Conservation (phyloP, 202 grass and related monocot species). For the Zoysia matrella region DNA sequence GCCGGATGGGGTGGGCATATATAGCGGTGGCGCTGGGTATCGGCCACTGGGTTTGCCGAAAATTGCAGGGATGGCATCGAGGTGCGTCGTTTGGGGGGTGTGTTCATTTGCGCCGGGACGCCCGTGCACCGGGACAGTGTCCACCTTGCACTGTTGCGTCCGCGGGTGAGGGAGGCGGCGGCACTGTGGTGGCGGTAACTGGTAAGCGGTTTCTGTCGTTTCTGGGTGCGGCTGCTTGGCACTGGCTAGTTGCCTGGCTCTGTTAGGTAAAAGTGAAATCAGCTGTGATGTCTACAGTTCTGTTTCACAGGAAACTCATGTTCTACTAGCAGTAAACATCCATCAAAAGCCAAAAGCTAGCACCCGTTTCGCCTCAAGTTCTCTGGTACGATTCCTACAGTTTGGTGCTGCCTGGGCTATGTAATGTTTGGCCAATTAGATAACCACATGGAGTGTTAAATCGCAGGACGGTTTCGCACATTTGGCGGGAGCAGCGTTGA, state of each 20-base stretch:
- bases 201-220: constrained; percentile 25
- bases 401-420: no score
- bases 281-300: neutral
- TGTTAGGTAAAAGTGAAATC: neutral
- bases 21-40: constrained; percentile 29
- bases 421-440: no score
- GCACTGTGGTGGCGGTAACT: neutral
- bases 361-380: neutral
- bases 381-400: no score
- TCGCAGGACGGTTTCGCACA: no score
- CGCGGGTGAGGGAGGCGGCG: neutral
- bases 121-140: neutral
- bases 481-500: neutral
- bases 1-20: neutral
- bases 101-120: neutral
- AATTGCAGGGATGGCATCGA: constrained; percentile 35
- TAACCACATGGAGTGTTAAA: no score
- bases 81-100: neutral
- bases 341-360: neutral
- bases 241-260: neutral
- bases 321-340: no score
- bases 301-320: constrained; percentile 2
- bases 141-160: neutral
- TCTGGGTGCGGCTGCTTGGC: neutral
- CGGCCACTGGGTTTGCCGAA: constrained; percentile 9